phyloP scores from a whole-genome alignment of 2,329 filamentous ascomycete genomes.

The Ophiosphaerella herpotricha region DNA sequence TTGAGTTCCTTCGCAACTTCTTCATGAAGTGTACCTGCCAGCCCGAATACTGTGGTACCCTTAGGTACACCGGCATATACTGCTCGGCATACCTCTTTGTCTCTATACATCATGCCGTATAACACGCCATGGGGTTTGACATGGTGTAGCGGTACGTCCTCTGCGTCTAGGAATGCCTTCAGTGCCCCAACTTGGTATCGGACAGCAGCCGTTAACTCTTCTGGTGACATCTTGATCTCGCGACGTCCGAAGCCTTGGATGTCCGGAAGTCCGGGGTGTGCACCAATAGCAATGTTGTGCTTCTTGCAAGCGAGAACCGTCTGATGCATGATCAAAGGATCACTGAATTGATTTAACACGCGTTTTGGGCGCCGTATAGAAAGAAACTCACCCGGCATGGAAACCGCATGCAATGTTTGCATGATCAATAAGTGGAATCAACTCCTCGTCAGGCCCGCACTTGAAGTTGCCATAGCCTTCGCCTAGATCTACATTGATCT shows the following conservation, averaged over 20 bases:
- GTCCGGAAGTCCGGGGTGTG: constrained; percentile 69
- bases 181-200: constrained; percentile 69
- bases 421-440: constrained; percentile 65
- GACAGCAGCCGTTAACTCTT: constrained; percentile 62
- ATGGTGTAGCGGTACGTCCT: constrained; percentile 62
- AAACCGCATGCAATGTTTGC: constrained; percentile 67
- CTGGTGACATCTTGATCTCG: constrained; percentile 62
- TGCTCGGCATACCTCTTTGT: constrained; percentile 57
- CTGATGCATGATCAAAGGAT: constrained; percentile 67
- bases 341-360: constrained; percentile 33
- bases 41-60: constrained; percentile 58
- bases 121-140: constrained; percentile 67
- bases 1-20: constrained; percentile 58
- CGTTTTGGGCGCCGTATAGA: constrained; percentile 9
- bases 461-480: constrained; percentile 59
- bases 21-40: constrained; percentile 61
- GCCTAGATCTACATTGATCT: constrained; percentile 60
- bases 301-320: constrained; percentile 63
- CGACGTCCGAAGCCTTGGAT: constrained; percentile 67
- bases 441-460: constrained; percentile 62
- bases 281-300: constrained; percentile 62
- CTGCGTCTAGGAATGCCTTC: constrained; percentile 62
- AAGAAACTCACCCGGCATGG: constrained; percentile 49
- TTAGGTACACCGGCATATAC: constrained; percentile 59
- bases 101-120: constrained; percentile 61